A percentile compares a stretch with the other conserved stretches of the same genome.
phyloP scores from a whole-genome alignment of 2,329 filamentous ascomycete genomes.

The Xylariaceae sp. region DNA sequence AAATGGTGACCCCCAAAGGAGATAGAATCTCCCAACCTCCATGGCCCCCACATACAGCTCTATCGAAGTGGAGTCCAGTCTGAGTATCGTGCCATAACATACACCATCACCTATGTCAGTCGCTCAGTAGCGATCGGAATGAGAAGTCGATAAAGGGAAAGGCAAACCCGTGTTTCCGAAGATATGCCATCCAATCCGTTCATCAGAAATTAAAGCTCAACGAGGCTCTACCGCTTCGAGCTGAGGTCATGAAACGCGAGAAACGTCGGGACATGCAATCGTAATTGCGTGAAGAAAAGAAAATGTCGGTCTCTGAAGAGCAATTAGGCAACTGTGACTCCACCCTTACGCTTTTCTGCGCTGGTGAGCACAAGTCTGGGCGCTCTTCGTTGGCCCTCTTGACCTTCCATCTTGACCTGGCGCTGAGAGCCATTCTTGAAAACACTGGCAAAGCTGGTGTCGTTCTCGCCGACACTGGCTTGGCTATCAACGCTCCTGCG shows the following conservation, averaged over 20 bases:
- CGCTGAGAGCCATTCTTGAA: constrained; percentile 57
- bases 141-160: constrained; percentile 25
- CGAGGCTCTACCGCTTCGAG: constrained; percentile 29
- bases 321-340: constrained; percentile 28
- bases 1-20: constrained; percentile 18
- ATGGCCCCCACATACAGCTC: constrained; percentile 17
- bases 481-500: constrained; percentile 62
- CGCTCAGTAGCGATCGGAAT: too few species aligned
- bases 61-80: constrained; percentile 12
- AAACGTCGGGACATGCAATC: constrained; percentile 30
- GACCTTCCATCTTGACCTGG: constrained; percentile 51
- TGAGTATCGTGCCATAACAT: too few species aligned
- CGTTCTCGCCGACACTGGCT: constrained; percentile 54
- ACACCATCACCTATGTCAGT: too few species aligned
- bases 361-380: constrained; percentile 84
- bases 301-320: constrained; percentile 9
- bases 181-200: constrained; percentile 25
- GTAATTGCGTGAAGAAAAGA: constrained; percentile 25
- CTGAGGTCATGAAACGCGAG: constrained; percentile 26
- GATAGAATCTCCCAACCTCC: constrained; percentile 21
- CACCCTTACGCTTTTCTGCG: constrained; percentile 83
- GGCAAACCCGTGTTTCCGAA: constrained; percentile 22
- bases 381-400: constrained; percentile 69
- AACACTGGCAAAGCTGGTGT: constrained; percentile 63
- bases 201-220: constrained; percentile 19